phyloP scores from a whole-genome alignment of 768 basidiomycete genomes.

The Suillus americanus region DNA sequence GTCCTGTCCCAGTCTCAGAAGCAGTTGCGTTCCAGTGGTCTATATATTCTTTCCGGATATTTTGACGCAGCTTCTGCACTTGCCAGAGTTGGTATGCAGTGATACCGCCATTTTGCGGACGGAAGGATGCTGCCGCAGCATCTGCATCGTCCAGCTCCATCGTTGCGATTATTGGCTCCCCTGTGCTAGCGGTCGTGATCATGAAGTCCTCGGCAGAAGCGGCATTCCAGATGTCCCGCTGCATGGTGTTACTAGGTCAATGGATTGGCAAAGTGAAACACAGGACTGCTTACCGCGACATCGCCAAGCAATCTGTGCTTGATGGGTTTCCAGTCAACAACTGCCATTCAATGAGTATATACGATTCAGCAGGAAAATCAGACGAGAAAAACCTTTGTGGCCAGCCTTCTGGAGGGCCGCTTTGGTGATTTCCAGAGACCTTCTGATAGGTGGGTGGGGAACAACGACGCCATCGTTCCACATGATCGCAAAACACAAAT shows the following conservation, averaged over 20 bases:
- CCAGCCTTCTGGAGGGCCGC: constrained; percentile 58
- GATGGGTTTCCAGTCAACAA: constrained; percentile 66
- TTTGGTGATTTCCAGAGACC: constrained; percentile 59
- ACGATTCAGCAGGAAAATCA: neutral
- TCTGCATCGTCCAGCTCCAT: constrained; percentile 40
- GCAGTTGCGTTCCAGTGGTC: constrained; percentile 61
- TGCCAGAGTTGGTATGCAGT: constrained; percentile 71
- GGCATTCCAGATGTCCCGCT: constrained; percentile 45
- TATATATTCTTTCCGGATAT: constrained; percentile 56
- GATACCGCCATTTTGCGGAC: constrained; percentile 27
- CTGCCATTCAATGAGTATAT: constrained; percentile 31
- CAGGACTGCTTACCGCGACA: constrained; percentile 38
- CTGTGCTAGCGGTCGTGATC: constrained; percentile 35
- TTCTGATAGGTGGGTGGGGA: constrained; percentile 63
- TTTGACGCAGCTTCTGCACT: constrained; percentile 46
- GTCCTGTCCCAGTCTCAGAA: constrained; percentile 56
- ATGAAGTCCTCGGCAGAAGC: constrained; percentile 50
- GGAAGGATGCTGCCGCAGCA: constrained; percentile 22
- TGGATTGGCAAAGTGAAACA: neutral
- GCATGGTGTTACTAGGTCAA: neutral
- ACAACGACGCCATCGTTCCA: constrained; percentile 62
- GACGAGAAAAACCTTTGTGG: constrained; percentile 51
- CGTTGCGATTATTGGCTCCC: constrained; percentile 55
- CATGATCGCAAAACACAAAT: constrained; percentile 58
- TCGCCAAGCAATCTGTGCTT: constrained; percentile 49